phyloP scores from a whole-genome alignment of 352 stramenopile genomes.

The Pythium insidiosum region DNA sequence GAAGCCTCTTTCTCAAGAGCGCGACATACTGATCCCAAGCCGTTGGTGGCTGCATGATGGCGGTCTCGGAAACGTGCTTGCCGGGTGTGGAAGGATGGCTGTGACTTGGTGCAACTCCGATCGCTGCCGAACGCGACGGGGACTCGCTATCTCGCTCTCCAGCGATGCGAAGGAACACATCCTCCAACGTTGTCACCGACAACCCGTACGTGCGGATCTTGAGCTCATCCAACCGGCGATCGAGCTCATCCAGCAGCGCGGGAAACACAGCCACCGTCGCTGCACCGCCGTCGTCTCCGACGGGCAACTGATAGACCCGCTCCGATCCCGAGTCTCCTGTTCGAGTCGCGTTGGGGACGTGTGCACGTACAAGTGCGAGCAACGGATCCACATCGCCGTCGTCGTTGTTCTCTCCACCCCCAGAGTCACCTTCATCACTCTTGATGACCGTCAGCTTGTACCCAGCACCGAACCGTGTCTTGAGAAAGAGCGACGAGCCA shows the following conservation, averaged over 20 bases:
- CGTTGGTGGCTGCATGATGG: conserved; percentile 6
- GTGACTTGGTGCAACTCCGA: no score
- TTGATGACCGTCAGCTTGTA: conserved; percentile 57
- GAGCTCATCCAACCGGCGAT: conserved; percentile 25
- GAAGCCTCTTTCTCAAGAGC: conserved; percentile 29
- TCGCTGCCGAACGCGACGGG: no score
- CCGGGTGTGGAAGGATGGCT: no score
- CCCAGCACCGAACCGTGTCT: conserved; percentile 81
- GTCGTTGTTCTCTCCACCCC: background rate
- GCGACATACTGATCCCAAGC: conserved; percentile 25
- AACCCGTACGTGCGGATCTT: conserved; percentile 89
- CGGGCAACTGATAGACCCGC: conserved; percentile 90
- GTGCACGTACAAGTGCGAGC: conserved; percentile 10
- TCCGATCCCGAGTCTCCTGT: conserved; percentile 90
- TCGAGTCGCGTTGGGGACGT: conserved; percentile 40
- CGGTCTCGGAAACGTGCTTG: background rate
- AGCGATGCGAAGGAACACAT: conserved; percentile 89
- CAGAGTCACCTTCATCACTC: background rate
- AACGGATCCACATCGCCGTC: no score
- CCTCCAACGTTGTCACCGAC: conserved; percentile 95
- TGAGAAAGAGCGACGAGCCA: conserved; percentile 85
- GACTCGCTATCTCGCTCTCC: background rate
- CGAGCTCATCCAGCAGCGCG: conserved; percentile 82
- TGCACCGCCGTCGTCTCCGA: no score
- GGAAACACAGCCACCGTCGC: conserved; percentile 70